phyloP scores from a whole-genome alignment of 192 early-diverging fungal species.

The Backusella tuberculispora region DNA sequence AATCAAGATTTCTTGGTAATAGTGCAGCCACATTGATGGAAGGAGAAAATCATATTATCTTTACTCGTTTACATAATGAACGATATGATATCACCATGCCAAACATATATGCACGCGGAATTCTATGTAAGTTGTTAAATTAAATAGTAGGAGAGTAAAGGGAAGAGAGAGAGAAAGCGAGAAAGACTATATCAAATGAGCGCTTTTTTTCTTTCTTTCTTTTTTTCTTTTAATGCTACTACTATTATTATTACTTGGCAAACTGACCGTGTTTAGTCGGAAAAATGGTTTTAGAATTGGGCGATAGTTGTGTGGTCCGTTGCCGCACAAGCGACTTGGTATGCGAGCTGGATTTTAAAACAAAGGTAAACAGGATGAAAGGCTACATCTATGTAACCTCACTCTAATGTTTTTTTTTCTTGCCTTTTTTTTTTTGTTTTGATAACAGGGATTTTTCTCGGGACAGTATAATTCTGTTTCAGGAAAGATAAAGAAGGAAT shows the following conservation, averaged over 20 bases:
- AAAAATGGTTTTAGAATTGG: constrained; percentile 92
- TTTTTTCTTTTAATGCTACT: constrained; percentile 1
- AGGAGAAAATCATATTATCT: constrained; percentile 65
- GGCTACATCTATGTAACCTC: background rate
- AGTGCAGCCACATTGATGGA: constrained; percentile 89
- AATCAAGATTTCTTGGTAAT: constrained; percentile 88
- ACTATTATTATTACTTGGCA: background rate
- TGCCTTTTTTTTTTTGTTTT: too few relatives aligned
- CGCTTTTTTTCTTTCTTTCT: background rate
- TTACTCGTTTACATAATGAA: constrained; percentile 70
- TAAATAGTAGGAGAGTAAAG: background rate
- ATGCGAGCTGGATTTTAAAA: constrained; percentile 88
- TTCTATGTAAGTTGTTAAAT: constrained; percentile 42
- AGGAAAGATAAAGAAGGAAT: constrained; percentile 84
- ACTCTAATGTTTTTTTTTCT: background rate
- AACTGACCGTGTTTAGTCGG: constrained; percentile 64
- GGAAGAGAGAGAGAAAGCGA: background rate
- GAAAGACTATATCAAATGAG: background rate
- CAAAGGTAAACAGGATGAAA: constrained; percentile 65
- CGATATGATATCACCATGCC: constrained; percentile 84
- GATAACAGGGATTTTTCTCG: constrained; percentile 69
- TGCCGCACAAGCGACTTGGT: constrained; percentile 77
- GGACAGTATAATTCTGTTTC: constrained; percentile 81
- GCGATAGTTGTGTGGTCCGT: constrained; percentile 75
- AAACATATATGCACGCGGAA: constrained; percentile 92